phyloP scores from a whole-genome alignment of 805 yeast genomes.

The Metschnikowia hibisci region DNA sequence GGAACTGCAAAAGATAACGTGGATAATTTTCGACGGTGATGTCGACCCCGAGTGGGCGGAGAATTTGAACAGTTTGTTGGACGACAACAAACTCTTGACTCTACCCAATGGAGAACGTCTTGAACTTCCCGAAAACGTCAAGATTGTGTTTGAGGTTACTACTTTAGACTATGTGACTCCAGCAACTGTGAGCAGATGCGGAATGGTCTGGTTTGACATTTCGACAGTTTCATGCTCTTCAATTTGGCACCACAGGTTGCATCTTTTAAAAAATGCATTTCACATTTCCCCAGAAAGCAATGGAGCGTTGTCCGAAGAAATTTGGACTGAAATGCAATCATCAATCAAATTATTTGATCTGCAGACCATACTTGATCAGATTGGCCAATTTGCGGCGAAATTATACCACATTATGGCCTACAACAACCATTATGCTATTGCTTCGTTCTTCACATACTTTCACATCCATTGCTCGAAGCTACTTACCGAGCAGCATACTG shows the following conservation, averaged over 20 bases:
- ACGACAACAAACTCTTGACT: conserved; percentile 78
- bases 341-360: not conserved
- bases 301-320: conserved; percentile 5
- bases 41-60: conserved; percentile 95
- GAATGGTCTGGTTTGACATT: conserved; percentile 71
- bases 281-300: not conserved
- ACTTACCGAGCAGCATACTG: conserved; percentile 12
- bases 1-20: conserved; percentile 50
- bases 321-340: conserved; percentile 16
- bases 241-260: conserved; percentile 13
- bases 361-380: conserved; percentile 1
- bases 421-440: conserved; percentile 31
- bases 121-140: conserved; percentile 57
- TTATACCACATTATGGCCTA: conserved; percentile 53
- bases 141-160: conserved; percentile 75
- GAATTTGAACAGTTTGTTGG: conserved; percentile 82
- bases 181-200: conserved; percentile 92
- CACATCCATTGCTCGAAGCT: conserved; percentile 29
- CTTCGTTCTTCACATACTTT: conserved; percentile 40
- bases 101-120: conserved; percentile 88
- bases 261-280: conserved; percentile 5
- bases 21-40: conserved; percentile 91
- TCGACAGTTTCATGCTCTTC: conserved; percentile 20
- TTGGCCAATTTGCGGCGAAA: conserved; percentile 24
- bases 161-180: conserved; percentile 66